phyloP scores from a whole-genome alignment of 1,284 basidiomycete species.

The Heterobasidion parviporum region DNA sequence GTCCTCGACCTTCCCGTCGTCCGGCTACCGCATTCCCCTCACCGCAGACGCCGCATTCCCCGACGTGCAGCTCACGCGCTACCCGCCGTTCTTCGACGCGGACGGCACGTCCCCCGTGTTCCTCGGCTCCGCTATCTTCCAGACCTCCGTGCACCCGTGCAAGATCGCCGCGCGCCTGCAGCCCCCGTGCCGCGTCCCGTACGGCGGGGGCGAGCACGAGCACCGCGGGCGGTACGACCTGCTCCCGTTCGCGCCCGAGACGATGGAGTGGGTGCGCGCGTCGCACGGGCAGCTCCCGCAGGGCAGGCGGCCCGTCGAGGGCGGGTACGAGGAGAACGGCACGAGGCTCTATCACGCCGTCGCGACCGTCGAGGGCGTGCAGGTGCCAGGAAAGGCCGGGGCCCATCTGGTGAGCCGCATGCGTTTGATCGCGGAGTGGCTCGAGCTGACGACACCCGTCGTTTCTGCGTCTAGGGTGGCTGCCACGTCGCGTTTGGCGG shows the following conservation, averaged over 20 bases:
- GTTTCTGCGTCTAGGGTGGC: slow-evolving; percentile 24
- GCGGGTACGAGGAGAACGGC: slow-evolving; percentile 33
- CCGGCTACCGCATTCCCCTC: slow-evolving; percentile 56
- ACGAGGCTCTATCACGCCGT: slow-evolving; percentile 28
- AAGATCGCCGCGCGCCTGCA: slow-evolving; percentile 58
- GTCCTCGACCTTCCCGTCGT: slow-evolving; percentile 24
- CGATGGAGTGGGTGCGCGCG: slow-evolving; percentile 66
- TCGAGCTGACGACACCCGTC: slow-evolving; percentile 3
- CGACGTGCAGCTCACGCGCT: slow-evolving; percentile 27
- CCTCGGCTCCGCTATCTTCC: slow-evolving; percentile 63
- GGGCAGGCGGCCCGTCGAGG: slow-evolving; percentile 31
- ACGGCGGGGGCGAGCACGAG: slow-evolving; percentile 49
- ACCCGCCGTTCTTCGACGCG: slow-evolving; percentile 41
- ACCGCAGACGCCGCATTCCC: slow-evolving; percentile 37
- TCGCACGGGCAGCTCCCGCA: slow-evolving; percentile 50
- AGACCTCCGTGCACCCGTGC: slow-evolving; percentile 67
- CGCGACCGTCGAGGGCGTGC: slow-evolving; percentile 35
- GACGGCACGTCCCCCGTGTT: slow-evolving; percentile 52
- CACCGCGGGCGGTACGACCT: slow-evolving; percentile 64
- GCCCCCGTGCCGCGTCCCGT: slow-evolving; percentile 49
- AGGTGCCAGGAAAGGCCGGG: slow-evolving; percentile 66
- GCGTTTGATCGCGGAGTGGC: slow-evolving; percentile 7
- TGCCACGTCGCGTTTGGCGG: slow-evolving; percentile 32
- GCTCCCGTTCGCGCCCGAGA: slow-evolving; percentile 52
- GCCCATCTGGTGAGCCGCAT: slow-evolving; percentile 46